Evolutionary conservation across 345 rosid species (phyloP), one percentile per base, ranked within the genome.

Genomic region (Raphanus sativus): DNA sequence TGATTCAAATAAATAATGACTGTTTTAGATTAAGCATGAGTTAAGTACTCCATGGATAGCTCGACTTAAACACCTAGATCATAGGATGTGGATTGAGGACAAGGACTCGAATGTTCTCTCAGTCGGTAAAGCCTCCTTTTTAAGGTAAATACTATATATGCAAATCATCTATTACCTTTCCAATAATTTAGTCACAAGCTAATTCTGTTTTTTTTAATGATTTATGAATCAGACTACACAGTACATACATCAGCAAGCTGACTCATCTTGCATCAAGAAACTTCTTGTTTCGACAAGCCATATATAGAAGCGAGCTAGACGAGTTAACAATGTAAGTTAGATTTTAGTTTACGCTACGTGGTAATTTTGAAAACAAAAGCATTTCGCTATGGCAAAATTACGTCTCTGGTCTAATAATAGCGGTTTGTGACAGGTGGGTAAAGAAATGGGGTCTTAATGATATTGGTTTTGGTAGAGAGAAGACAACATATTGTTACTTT

Each of bases 401-500:
- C 55, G 17, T 48, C 4, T 48, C n/a, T 42, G 15, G 52, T 33
- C 69, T 76, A 68, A 75, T 36, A 48, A 45, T 15, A 29, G 6
- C 17, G 15, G 0, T 32, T 42, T 79, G 60, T 24, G 3, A 12
- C 75, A 90, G 93, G 77, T 90, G 96, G 90, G 84, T 87, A 0
- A 77, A 42, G 74, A 71, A 30, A 8, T 80, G 36, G 77, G 89
- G 91, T 29, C 88, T 91, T 25, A 50, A 24, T 33, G 81, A 87
- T 3, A 84, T 89, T 79, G 90, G 93, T 59, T 89, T 91, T 66
- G 89, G 88, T 13, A 72, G 90, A 66, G 96, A 90, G 78, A 89
- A 84, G 75, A 84, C 91, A 4, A 52, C 67, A 5, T 89, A 91
- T 61, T 81, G 86, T 50, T 91, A 91, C 83, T 91, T 87, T 60